Evolutionary conservation across 176 grass and related monocot genomes (phyloP).

Genomic region (Aegilops speltoides): DNA sequence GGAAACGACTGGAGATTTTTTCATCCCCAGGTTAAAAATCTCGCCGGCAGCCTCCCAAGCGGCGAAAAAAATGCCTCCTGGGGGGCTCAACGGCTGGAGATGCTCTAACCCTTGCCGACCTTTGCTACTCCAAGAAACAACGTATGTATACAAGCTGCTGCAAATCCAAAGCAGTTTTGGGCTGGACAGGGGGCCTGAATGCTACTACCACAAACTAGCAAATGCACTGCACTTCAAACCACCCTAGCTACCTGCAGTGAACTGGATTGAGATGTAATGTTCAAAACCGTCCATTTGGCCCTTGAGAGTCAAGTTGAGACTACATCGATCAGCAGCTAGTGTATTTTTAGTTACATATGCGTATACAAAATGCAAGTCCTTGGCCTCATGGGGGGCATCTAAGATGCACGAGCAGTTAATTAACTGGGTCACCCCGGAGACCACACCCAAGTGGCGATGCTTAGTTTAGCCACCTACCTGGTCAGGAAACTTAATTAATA

Average conservation of each 20-base stretch:
- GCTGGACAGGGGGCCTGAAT: not conserved
- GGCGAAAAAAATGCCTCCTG: no score
- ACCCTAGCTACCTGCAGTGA: not conserved
- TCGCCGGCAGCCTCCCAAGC: no score
- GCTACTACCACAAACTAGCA: not conserved
- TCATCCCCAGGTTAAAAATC: no score
- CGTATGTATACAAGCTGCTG: not conserved
- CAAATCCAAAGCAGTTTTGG: not conserved
- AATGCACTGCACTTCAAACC: not conserved
- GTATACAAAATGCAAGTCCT: not conserved
- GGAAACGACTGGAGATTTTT: no score
- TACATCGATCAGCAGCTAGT: not conserved
- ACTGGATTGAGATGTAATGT: not conserved
- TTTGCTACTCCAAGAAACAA: not conserved
- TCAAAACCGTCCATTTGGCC: not conserved
- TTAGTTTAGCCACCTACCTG: slow-evolving; percentile 7
- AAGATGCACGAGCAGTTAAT: not conserved
- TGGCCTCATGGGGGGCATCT: not conserved
- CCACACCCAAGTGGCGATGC: slow-evolving; percentile 2
- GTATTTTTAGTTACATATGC: not conserved
- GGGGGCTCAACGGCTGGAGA: no score
- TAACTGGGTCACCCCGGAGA: not conserved
- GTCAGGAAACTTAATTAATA: not conserved
- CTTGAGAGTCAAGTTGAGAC: not conserved
- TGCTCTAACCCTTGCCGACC: not conserved